Conservation (phyloP, 129 eudicot genomes). For the Smallanthus sonchifolius region DNA sequence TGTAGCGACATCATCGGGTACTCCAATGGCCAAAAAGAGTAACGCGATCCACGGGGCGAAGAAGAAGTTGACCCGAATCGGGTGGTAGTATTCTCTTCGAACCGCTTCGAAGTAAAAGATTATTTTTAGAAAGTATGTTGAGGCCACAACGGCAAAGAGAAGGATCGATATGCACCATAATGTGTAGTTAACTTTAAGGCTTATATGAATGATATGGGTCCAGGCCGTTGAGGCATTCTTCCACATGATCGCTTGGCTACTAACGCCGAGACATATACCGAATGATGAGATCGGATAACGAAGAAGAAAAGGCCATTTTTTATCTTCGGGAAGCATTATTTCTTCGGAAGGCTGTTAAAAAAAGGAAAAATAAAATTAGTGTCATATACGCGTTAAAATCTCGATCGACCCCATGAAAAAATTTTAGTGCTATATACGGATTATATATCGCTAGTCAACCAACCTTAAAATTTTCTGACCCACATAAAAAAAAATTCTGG, state of each 20-base stretch:
- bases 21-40: conserved; percentile 67
- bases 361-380: background rate
- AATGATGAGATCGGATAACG: conserved; percentile 80
- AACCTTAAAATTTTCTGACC: too few relatives aligned
- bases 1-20: conserved; percentile 45
- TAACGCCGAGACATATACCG: conserved; percentile 85
- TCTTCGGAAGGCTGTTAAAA: conserved; percentile 66
- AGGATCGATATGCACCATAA: conserved; percentile 69
- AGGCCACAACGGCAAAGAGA: conserved; percentile 40
- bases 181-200: conserved; percentile 50
- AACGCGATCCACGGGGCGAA: conserved; percentile 88
- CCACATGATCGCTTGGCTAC: conserved; percentile 96
- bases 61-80: conserved; percentile 84
- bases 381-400: too few relatives aligned
- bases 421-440: too few relatives aligned
- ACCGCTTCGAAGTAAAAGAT: conserved; percentile 92
- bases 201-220: conserved; percentile 57
- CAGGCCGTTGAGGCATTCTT: conserved; percentile 58
- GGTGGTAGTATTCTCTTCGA: conserved; percentile 88
- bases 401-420: too few relatives aligned
- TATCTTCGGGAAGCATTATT: conserved; percentile 73
- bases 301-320: conserved; percentile 88
- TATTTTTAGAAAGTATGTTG: conserved; percentile 58
- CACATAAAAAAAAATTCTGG: too few relatives aligned
- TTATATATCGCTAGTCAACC: too few relatives aligned